Evolutionary conservation across 2,329 filamentous ascomycete genomes (phyloP).

Genomic region (Aureobasidium mangrovei): DNA sequence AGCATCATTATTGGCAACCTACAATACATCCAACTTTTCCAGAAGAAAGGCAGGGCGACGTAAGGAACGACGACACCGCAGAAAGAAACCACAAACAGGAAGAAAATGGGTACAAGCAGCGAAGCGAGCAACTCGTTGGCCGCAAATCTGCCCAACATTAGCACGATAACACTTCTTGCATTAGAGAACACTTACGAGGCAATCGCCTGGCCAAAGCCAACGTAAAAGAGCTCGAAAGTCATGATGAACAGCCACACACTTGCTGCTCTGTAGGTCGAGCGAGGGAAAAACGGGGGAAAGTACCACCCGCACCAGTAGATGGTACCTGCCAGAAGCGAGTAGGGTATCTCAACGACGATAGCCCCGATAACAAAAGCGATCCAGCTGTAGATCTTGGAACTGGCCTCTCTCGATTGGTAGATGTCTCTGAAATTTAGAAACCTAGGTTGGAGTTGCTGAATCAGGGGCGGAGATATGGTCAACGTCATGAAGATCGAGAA

Average conservation of each 20-base stretch:
- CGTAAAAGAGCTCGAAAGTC: slow-evolving; percentile 64
- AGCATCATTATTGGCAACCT: slow-evolving; percentile 23
- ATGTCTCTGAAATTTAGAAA: slow-evolving; percentile 58
- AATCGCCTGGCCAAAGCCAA: slow-evolving; percentile 57
- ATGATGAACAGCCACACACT: slow-evolving; percentile 58
- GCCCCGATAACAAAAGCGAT: slow-evolving; percentile 57
- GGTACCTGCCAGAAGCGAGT: slow-evolving; percentile 38
- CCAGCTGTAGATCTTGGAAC: slow-evolving; percentile 75
- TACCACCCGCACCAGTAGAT: slow-evolving; percentile 55
- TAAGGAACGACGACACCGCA: slow-evolving; percentile 69
- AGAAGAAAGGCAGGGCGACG: slow-evolving; percentile 56
- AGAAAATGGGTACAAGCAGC: slow-evolving; percentile 63
- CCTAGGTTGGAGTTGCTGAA: slow-evolving; percentile 68
- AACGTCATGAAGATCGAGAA: slow-evolving; percentile 72
- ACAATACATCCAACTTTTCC: slow-evolving; percentile 63
- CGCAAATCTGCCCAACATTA: slow-evolving; percentile 46
- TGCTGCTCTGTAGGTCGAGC: slow-evolving; percentile 46
- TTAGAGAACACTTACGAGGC: slow-evolving; percentile 40
- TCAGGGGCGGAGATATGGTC: slow-evolving; percentile 63
- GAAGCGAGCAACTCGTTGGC: slow-evolving; percentile 48
- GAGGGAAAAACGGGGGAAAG: slow-evolving; percentile 38
- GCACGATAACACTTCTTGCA: slow-evolving; percentile 45
- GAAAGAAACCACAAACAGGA: slow-evolving; percentile 63
- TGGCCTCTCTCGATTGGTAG: slow-evolving; percentile 63
- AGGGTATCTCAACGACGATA: slow-evolving; percentile 62